Conservation (phyloP, 192 early-diverging fungal species). For the Coemansia asiatica region DNA sequence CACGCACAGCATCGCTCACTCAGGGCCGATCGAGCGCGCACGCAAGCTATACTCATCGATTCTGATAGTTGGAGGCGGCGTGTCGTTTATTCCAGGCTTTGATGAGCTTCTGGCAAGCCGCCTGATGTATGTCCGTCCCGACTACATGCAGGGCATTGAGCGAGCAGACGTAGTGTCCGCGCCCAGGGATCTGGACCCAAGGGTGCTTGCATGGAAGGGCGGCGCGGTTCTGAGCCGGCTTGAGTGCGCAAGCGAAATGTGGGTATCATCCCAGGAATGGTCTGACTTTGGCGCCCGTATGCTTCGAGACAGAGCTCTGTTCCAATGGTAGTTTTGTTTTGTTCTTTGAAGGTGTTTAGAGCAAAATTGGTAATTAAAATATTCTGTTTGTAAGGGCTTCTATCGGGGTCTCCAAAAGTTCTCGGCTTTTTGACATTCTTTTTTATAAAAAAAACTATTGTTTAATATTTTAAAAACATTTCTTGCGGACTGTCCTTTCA, state of each 20-base stretch:
- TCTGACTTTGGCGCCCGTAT: conserved; percentile 64
- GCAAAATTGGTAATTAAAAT: no score
- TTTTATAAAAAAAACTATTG: no score
- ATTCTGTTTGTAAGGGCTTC: no score
- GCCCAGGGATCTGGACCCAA: conserved; percentile 81
- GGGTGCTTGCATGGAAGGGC: conserved; percentile 86
- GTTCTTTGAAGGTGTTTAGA: not conserved
- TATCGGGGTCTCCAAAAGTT: no score
- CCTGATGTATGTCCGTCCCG: conserved; percentile 38
- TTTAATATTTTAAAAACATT: no score
- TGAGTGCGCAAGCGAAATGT: conserved; percentile 77
- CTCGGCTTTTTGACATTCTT: no score
- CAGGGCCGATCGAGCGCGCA: conserved; percentile 68
- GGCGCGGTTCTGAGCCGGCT: conserved; percentile 75
- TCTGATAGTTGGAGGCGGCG: conserved; percentile 84
- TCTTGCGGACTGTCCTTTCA: no score
- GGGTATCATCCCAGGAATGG: conserved; percentile 76
- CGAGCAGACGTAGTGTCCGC: conserved; percentile 70
- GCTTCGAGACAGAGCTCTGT: conserved; percentile 65
- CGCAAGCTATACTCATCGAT: conserved; percentile 75
- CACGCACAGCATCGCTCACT: conserved; percentile 65
- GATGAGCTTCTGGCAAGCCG: conserved; percentile 33
- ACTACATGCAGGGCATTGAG: conserved; percentile 45
- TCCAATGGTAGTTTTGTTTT: conserved; percentile 58
- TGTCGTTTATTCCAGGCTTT: conserved; percentile 66